Conservation (phyloP, 2,329 filamentous ascomycete species). For the Fusarium haematococcum region DNA sequence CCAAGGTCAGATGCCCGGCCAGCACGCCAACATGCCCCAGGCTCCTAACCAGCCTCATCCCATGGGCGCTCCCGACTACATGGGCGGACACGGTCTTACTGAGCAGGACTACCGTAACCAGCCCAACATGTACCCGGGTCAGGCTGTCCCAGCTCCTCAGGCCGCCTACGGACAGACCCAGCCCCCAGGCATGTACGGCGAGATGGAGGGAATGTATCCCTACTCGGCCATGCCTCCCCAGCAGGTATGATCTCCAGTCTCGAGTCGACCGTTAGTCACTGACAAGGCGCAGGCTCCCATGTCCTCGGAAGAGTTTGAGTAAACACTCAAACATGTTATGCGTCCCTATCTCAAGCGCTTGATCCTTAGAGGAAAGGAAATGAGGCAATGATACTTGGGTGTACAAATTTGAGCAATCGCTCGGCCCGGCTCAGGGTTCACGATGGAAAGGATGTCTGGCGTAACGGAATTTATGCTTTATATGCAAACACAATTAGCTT, state of each 20-base stretch:
- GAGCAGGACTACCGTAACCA: slow-evolving; percentile 85
- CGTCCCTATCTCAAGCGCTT: background rate
- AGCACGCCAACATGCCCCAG: slow-evolving; percentile 62
- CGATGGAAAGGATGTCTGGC: slow-evolving; percentile 37
- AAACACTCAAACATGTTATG: slow-evolving; percentile 16
- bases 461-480: slow-evolving; percentile 37
- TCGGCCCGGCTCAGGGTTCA: slow-evolving; percentile 1
- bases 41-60: slow-evolving; percentile 69
- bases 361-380: background rate
- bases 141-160: slow-evolving; percentile 79
- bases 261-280: background rate
- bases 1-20: slow-evolving; percentile 65
- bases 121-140: slow-evolving; percentile 83
- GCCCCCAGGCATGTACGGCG: slow-evolving; percentile 77
- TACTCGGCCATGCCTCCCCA: slow-evolving; percentile 86
- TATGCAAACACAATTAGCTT: slow-evolving; percentile 20
- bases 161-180: slow-evolving; percentile 82
- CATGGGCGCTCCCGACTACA: slow-evolving; percentile 72
- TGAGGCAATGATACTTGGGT: slow-evolving; percentile 8
- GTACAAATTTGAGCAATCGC: slow-evolving; percentile 23
- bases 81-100: slow-evolving; percentile 72
- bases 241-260: slow-evolving; percentile 69
- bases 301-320: slow-evolving; percentile 60
- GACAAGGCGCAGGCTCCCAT: slow-evolving; percentile 53
- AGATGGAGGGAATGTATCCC: slow-evolving; percentile 86